Evolutionary conservation across 805 yeast genomes (phyloP), one percentile per base, ranked within the genome.

Genomic region (Saccharomycopsis sp.): DNA sequence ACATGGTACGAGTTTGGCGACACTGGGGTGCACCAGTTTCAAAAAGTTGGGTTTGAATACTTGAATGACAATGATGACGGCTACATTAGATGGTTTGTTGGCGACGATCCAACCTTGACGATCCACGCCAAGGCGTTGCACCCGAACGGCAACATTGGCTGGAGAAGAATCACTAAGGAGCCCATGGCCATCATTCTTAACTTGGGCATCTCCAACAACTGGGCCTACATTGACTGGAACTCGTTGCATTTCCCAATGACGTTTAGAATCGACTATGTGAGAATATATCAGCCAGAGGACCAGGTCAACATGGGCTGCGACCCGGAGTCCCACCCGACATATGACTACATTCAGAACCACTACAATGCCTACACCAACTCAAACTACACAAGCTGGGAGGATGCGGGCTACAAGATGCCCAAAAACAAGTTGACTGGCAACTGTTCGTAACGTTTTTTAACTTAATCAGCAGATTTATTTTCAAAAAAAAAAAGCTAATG

Each of bases 201-300:
- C 59, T 62, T 89, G 63, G 98, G 95, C 68, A 64, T 89, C 39
- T 88, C 96, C 12, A 81, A 79, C 53, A 81, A 77, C 46, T 89
- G 97, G 97, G 84, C 92, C 5, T 85, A 83, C 59, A 89, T 89
- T 48, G 89, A 87, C 62, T 89, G 96, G 96, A 75, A 77, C 33
- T 65, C 77, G 4, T 65, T 87, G 45, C 62, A 62, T 34, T 89
- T 89, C 73, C 98, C 98, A 2, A 73, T 72, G 10, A 68, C 73
- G 1, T 67, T 88, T 77, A 65, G 74, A 43, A 63, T 89, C 34
- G 96, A 89, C 59, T 84, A 81, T 53, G 94, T 89, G 25, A 75
- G 98, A 53, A 55, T 89, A n/a, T 89, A 92, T 60, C 98, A 89
- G 64, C 95, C 95, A 2, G 55, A 65, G 27, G 77, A 74, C 51